Base-by-base conservation (phyloP, 169 alveolate species). In the Eimeria brunetti region DNA sequence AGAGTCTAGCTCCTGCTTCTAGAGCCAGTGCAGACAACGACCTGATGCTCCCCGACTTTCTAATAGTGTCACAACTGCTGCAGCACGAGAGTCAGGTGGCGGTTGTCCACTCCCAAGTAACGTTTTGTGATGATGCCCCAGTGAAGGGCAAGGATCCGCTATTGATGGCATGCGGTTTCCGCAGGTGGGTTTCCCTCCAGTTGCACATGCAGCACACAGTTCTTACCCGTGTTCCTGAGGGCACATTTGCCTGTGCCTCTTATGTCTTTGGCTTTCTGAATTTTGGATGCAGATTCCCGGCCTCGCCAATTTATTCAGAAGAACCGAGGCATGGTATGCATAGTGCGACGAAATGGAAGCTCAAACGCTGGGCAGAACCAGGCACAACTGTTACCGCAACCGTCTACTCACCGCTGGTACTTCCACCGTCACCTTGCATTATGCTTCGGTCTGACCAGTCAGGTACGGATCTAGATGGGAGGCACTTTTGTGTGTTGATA, bases 21-120 rank as follows among this genome's bases (percentile, higher is more conserved):
- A 33, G 9, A 24, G 56, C 60, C 49, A 56, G 83, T 20, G 81
- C 93, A 36, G 96, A 81, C 20, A 81, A 56, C 71, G 84, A 49
- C 24, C n/a, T 62, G 60, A n/a, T 92, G 80, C 36, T 60, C 64
- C 88, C 75, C 44, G 96, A 88, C 58, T 83, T 81, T 62, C 96
- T 96, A n/a, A 22, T 96, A 18, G 78, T 96, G 30, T 95, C 97
- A 12, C 78, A 95, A 20, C 95, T 96, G 33, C 89, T 95, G 62
- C 96, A 91, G 80, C 95, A 93, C 58, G 97, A 96, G 83, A 49
- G 84, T 89, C 85, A 91, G 56, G 97, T 95, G 41, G 84, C 97
- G 41, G 97, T 95, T 44, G 88, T 96, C 78, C 96, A 96, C 85
- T 67, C 92, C 49, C 94, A 81, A 76, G 49, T 96, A 41, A 90